phyloP scores from a whole-genome alignment of 1,284 basidiomycete genomes.

The Wallemia ichthyophaga region DNA sequence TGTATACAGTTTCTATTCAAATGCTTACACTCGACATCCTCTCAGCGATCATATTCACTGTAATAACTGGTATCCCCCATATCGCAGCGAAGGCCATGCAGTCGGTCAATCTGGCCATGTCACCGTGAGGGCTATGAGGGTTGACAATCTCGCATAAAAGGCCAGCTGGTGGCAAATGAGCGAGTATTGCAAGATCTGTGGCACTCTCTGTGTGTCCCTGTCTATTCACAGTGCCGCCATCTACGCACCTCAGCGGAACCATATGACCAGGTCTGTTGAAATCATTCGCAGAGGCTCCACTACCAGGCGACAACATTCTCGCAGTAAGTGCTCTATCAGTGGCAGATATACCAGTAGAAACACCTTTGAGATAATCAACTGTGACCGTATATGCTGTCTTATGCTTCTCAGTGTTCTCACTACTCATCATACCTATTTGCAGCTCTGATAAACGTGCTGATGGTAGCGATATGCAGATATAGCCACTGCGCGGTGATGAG shows the following conservation, averaged over 20 bases:
- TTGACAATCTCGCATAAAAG: constrained; percentile 88
- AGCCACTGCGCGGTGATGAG: constrained; percentile 31
- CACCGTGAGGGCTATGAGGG: constrained; percentile 49
- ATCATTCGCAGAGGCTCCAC: constrained; percentile 26
- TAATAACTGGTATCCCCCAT: constrained; percentile 79
- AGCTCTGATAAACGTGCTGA: constrained; percentile 43
- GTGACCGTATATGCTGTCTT: constrained; percentile 94
- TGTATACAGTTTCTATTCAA: no score
- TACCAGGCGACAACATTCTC: constrained; percentile 35
- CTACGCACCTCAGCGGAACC: constrained; percentile 63
- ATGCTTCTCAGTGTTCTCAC: constrained; percentile 64
- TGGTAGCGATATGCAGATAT: constrained; percentile 70
- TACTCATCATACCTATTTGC: constrained; percentile 79
- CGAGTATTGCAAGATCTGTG: constrained; percentile 53
- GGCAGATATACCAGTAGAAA: constrained; percentile 86
- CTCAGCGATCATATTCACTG: constrained; percentile 34
- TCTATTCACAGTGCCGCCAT: constrained; percentile 54
- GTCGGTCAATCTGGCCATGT: constrained; percentile 87
- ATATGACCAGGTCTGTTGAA: constrained; percentile 85
- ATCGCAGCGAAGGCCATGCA: constrained; percentile 70
- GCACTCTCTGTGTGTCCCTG: constrained; percentile 81
- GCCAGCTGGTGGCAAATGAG: constrained; percentile 45
- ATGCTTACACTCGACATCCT: no score
- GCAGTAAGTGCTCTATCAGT: constrained; percentile 73
- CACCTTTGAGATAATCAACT: constrained; percentile 53